Evolutionary conservation across 2,329 filamentous ascomycete species (phyloP).

Genomic region (Trichoderma brevicompactum): DNA sequence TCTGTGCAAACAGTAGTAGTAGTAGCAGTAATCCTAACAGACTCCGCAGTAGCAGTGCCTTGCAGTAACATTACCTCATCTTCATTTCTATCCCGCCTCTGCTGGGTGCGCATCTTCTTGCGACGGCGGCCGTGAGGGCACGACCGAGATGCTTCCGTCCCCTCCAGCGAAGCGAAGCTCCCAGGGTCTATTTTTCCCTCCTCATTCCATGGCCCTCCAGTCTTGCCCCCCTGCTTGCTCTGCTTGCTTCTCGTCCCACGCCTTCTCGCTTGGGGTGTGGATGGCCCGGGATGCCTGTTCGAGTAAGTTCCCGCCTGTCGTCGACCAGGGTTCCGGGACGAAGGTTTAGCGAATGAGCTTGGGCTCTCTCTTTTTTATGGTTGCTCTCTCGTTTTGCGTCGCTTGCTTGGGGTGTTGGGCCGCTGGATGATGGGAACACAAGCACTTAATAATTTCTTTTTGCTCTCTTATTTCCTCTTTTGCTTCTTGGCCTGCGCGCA

Average conservation of each 20-base stretch:
- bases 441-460: conserved; percentile 2
- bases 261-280: conserved; percentile 20
- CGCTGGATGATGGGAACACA: neutral
- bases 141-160: conserved; percentile 22
- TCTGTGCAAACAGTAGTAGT: too few relatives aligned
- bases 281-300: conserved; percentile 32
- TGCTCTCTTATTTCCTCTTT: neutral
- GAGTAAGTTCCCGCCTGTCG: conserved; percentile 28
- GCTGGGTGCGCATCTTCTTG: neutral
- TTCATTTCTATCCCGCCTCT: conserved; percentile 2
- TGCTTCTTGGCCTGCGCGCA: neutral
- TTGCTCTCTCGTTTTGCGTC: neutral
- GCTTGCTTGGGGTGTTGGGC: neutral
- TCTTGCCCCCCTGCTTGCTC: neutral
- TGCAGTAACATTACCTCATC: conserved; percentile 17
- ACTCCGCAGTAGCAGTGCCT: too few relatives aligned
- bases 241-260: conserved; percentile 11
- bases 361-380: neutral
- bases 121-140: neutral
- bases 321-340: conserved; percentile 25
- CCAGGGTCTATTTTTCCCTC: neutral
- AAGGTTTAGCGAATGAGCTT: conserved; percentile 24
- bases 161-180: conserved; percentile 6
- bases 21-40: neutral
- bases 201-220: neutral